Evolutionary conservation across 2,329 filamentous ascomycete genomes (phyloP), one percentile per base, ranked within the genome.

Genomic region (Davidsoniella neocaledoniae): DNA sequence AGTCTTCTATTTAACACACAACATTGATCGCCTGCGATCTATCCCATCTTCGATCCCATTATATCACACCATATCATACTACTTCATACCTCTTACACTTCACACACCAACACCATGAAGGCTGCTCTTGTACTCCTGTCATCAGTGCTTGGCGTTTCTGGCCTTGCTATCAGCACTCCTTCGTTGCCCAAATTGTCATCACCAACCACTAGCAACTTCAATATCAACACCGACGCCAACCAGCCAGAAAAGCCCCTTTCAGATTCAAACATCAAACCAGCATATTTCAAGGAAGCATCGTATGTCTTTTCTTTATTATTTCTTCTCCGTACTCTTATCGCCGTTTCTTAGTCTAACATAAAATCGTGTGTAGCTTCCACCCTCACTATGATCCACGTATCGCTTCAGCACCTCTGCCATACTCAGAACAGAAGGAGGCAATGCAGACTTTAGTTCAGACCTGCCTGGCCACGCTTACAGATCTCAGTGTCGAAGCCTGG

Each of bases 401-500:
- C 53, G 62, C 64, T 43, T 58, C 60, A 12, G 56, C 61, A 19
- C 55, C 61, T n/a, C 62, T 73, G 17, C 59, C 61, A 3, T 65
- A 83, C 56, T 69, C 73, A 29, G 72, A 78, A 49, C 74, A 81
- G 57, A 69, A 69, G 19, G 69, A 76, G 25, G 78, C 74, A 1
- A 69, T 87, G 52, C 72, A 70, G 46, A 71, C 79, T 55, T 74
- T 90, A 57, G 71, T 86, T 48, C 76, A 79, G 57, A 79, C 83
- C 25, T 90, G 87, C 61, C 68, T 90, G 44, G 67, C 73, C 40
- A 83, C 79, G 26, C 81, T 83, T 58, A 66, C 69, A 45, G 72
- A 76, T 37, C 68, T 84, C 26, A 73, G 76, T 2, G 63, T 87
- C 52, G 79, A 88, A 61, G 87, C 84, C 5, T 90, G 85, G 85